Evolutionary conservation across 2,329 filamentous ascomycete species (phyloP).

Genomic region (Fusarium beomiforme): DNA sequence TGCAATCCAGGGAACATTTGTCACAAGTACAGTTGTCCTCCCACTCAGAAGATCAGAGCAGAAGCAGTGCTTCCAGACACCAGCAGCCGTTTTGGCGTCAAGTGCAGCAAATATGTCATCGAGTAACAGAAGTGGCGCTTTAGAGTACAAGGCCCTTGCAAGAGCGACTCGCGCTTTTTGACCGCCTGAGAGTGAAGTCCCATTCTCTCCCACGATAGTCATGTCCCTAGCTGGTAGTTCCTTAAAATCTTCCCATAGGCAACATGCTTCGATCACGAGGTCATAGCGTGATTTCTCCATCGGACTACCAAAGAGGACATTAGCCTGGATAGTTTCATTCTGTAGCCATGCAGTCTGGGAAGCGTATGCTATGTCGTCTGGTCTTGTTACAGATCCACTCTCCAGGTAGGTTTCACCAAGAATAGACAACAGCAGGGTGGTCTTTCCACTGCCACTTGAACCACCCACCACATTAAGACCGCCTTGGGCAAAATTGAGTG

Average conservation of each 20-base stretch:
- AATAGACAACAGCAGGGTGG: conserved; percentile 63
- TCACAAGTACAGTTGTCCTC: conserved; percentile 66
- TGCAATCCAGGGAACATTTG: conserved; percentile 64
- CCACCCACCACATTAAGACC: conserved; percentile 65
- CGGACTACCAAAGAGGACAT: conserved; percentile 63
- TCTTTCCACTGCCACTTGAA: conserved; percentile 66
- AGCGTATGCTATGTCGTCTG: conserved; percentile 64
- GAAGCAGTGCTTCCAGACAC: conserved; percentile 67
- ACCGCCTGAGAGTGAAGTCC: conserved; percentile 64
- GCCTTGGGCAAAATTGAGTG: conserved; percentile 62
- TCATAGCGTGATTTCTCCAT: conserved; percentile 65
- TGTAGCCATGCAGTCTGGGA: conserved; percentile 68
- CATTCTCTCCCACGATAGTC: conserved; percentile 64
- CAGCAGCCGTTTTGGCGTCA: conserved; percentile 66
- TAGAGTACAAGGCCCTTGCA: conserved; percentile 67
- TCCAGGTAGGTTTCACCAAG: conserved; percentile 65
- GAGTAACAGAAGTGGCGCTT: conserved; percentile 63
- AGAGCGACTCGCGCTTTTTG: conserved; percentile 67
- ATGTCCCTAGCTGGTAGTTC: conserved; percentile 61
- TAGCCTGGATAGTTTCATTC: conserved; percentile 64
- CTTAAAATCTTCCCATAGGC: conserved; percentile 60
- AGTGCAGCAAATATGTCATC: conserved; percentile 70
- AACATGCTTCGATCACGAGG: conserved; percentile 65
- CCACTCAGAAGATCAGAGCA: conserved; percentile 63
- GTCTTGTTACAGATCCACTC: conserved; percentile 57